phyloP scores from a whole-genome alignment of 140 eudicot genomes.

The Anethum foeniculum region DNA sequence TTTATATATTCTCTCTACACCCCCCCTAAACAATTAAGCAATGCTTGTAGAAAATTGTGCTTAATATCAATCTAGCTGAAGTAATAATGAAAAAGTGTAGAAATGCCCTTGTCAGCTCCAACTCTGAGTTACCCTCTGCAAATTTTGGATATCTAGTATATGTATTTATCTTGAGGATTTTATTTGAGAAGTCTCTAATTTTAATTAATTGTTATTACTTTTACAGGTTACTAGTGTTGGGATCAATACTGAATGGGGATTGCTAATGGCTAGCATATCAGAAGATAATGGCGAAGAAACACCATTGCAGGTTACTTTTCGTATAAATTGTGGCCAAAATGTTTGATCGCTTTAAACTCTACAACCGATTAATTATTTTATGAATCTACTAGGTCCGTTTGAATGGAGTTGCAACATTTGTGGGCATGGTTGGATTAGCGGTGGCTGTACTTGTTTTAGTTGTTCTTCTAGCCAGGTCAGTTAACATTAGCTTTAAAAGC shows the following conservation, averaged over 20 bases:
- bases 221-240: conserved; percentile 89
- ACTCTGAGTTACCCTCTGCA: background rate
- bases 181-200: background rate
- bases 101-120: background rate
- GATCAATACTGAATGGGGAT: conserved; percentile 93
- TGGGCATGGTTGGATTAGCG: conserved; percentile 79
- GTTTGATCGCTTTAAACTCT: background rate
- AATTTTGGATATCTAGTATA: background rate
- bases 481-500: background rate
- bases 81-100: background rate
- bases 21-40: no score
- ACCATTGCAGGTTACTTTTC: conserved; percentile 66
- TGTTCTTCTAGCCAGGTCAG: conserved; percentile 63
- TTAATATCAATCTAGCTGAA: background rate
- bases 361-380: background rate
- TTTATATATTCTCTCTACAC: no score
- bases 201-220: background rate
- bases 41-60: background rate
- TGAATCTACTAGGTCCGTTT: conserved; percentile 56
- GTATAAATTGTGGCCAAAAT: background rate
- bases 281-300: conserved; percentile 99
- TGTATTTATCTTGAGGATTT: background rate
- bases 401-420: conserved; percentile 90
- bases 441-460: conserved; percentile 69
- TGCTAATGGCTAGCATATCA: conserved; percentile 96